Conservation (phyloP, 1,284 basidiomycete genomes). For the Trichosporon sp. region DNA sequence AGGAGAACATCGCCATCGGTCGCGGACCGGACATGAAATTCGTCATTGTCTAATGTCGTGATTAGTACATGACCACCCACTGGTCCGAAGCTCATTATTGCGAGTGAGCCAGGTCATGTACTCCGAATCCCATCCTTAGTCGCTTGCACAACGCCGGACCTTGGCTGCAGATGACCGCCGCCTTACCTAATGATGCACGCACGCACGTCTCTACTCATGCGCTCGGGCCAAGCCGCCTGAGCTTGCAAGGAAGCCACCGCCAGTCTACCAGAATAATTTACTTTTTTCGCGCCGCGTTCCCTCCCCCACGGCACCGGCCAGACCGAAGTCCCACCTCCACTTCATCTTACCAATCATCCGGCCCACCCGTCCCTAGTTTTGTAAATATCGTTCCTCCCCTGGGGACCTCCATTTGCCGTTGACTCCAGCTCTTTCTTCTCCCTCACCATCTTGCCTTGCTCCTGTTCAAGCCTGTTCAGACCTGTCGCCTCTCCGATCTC, state of each 20-base stretch:
- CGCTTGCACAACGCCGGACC: neutral
- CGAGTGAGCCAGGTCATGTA: neutral
- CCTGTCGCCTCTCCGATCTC: neutral
- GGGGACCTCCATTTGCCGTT: neutral
- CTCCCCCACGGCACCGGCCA: neutral
- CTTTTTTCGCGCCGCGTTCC: slow-evolving; percentile 4
- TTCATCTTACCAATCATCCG: slow-evolving; percentile 20
- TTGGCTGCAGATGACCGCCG: neutral
- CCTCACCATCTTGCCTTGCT: neutral
- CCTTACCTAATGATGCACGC: neutral
- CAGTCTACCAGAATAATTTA: neutral
- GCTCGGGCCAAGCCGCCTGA: slow-evolving; percentile 4
- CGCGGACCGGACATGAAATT: neutral
- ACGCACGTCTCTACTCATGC: neutral
- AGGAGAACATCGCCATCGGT: neutral
- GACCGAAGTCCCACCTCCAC: slow-evolving; percentile 6
- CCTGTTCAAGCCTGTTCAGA: neutral
- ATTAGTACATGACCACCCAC: neutral
- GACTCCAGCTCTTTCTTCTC: neutral
- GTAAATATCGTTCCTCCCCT: slow-evolving; percentile 11
- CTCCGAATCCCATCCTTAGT: neutral
- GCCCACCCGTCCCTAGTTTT: slow-evolving; percentile 11
- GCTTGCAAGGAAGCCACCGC: too few species aligned
- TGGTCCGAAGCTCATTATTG: neutral
- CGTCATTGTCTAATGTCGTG: neutral